These are phyloP conservation scores for Calocybe gangraenosa DNA, from an alignment of 768 basidiomycete genomes.

Conservation along the genomic window DNA sequence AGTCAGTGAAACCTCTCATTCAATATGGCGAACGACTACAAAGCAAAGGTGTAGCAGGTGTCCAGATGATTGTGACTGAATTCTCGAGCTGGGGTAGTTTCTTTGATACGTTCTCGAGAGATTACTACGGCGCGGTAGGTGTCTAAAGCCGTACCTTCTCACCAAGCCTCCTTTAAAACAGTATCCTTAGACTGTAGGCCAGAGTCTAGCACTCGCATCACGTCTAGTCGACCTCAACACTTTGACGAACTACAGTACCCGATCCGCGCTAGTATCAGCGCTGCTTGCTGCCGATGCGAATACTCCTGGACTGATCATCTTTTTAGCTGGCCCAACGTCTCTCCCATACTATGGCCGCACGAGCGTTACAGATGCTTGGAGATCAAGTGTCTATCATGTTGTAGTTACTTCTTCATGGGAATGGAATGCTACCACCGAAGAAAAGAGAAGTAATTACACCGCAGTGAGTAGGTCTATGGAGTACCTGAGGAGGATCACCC, in stretches of 20 bases:
- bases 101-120: slow-evolving; percentile 32
- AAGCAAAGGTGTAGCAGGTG: slow-evolving; percentile 20
- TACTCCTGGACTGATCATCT: slow-evolving; percentile 38
- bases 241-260: slow-evolving; percentile 28
- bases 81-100: slow-evolving; percentile 39
- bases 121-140: slow-evolving; percentile 36
- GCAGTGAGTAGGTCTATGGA: slow-evolving; percentile 34
- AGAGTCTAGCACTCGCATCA: slow-evolving; percentile 38
- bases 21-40: slow-evolving; percentile 28
- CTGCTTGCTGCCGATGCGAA: slow-evolving; percentile 31
- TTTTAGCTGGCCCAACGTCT: slow-evolving; percentile 35
- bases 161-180: no score
- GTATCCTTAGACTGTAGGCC: slow-evolving; percentile 36
- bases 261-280: slow-evolving; percentile 29
- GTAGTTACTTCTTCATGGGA: slow-evolving; percentile 40
- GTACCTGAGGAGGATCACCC: slow-evolving; percentile 36
- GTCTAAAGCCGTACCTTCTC: background rate
- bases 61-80: slow-evolving; percentile 27
- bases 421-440: slow-evolving; percentile 38
- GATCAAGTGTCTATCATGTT: slow-evolving; percentile 40
- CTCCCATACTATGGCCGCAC: slow-evolving; percentile 30
- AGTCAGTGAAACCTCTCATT: slow-evolving; percentile 37
- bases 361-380: slow-evolving; percentile 42
- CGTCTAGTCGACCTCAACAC: slow-evolving; percentile 37
- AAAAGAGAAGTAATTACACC: slow-evolving; percentile 30